Base-by-base conservation (phyloP, 345 rosid genomes). In the Rhodamnia rubescens region DNA sequence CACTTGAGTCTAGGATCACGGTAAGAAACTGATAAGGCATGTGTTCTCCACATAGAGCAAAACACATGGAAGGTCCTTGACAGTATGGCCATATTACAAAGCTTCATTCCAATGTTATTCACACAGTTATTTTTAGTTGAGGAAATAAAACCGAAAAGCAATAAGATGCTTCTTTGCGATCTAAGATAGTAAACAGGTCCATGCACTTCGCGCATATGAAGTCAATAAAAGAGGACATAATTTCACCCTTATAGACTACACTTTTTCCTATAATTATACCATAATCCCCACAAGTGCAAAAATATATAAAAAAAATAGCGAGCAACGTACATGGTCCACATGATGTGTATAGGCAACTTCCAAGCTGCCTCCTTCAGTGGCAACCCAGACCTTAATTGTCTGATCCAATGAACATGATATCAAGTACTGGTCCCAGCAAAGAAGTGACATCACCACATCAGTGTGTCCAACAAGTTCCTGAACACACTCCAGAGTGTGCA, bases 351-450 rank as follows among this genome's bases (percentile, higher is more conserved):
- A 84, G 8, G 42, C 44, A 53, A 90, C 91, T 89, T 86, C 92
- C 85, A 89, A 64, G 44, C n/a, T 49, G 53, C 12, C 83, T 22
- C 86, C 91, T 36, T 83, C 47, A 78, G 86, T 84, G 21, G 83
- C 84, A 86, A 20, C 87, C 97, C 96, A 93, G 58, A 92, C 90
- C 86, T 90, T 92, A 29, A 92, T 83, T 9, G 93, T 93, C 75
- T 86, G 84, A 86, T 95, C 98, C 88, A 93, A 84, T 16, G 96
- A 94, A 85, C 93, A 90, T 1, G 95, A 95, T 26, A 93, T 7
- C 82, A 95, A 88, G 88, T 50, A 91, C 50, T 88, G 75, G 83
- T 95, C 91, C 91, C 94, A 95, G 86, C 93, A 91, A 69, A 95
- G 83, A 58, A 95, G 92, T 16, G 95, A 93, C 74, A 85, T 93